Evolutionary conservation across 257 asterid species (phyloP).

Genomic region (Fraxinus excelsior): DNA sequence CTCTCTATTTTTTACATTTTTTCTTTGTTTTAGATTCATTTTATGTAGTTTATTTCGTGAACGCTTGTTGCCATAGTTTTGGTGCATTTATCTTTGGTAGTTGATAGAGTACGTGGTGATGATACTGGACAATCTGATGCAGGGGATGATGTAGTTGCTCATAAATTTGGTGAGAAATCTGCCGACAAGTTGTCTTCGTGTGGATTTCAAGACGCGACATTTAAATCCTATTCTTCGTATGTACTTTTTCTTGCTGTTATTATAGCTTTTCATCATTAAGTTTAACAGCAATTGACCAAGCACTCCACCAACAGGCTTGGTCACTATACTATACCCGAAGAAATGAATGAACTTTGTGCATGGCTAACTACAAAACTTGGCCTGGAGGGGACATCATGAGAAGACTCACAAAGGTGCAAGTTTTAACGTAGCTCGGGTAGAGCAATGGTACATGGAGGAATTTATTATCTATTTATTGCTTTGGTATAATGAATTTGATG

Average conservation of each 20-base stretch:
- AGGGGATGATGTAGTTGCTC: constrained; percentile 78
- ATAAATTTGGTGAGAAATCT: constrained; percentile 69
- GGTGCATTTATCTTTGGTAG: no score
- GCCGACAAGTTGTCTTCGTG: constrained; percentile 48
- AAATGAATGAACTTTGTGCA: constrained; percentile 62
- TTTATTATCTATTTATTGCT: background rate
- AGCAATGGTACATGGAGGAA: background rate
- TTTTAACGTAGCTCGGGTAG: background rate
- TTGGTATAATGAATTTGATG: background rate
- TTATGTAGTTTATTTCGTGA: background rate
- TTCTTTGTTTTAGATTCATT: background rate
- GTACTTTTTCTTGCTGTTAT: constrained; percentile 18
- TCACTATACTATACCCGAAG: constrained; percentile 74
- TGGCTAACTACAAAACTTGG: constrained; percentile 73
- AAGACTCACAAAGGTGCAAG: constrained; percentile 12
- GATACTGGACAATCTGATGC: constrained; percentile 35
- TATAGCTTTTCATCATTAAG: background rate
- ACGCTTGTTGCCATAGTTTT: background rate
- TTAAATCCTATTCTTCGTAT: constrained; percentile 65
- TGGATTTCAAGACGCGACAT: constrained; percentile 61
- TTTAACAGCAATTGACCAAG: background rate
- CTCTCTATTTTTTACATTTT: background rate
- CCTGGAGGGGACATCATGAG: constrained; percentile 50
- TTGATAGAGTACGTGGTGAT: background rate
- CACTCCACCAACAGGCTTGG: constrained; percentile 60